phyloP scores from a whole-genome alignment of 257 asterid genomes.

The Solanum peruvianum region DNA sequence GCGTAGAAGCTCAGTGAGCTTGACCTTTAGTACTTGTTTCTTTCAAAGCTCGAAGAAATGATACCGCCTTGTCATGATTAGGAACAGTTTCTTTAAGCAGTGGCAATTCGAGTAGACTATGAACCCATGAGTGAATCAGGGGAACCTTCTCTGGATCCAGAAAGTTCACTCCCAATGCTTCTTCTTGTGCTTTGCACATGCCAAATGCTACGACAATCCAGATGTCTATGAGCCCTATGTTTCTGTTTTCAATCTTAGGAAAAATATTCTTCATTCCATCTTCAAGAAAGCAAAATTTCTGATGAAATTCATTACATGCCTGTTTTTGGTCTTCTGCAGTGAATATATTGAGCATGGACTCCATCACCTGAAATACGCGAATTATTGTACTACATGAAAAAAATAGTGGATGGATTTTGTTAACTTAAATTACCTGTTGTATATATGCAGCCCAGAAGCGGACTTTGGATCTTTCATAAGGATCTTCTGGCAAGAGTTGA shows the following conservation, averaged over 20 bases:
- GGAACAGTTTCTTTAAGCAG: background rate
- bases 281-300: conserved; percentile 12
- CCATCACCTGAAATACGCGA: conserved; percentile 9
- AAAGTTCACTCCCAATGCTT: background rate
- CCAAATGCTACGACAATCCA: background rate
- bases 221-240: background rate
- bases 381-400: background rate
- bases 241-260: background rate
- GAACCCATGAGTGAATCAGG: background rate
- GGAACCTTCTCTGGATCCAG: conserved; percentile 1
- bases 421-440: conserved; percentile 11
- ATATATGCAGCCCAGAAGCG: conserved; percentile 30
- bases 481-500: conserved; percentile 20
- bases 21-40: background rate
- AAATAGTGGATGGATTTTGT: background rate
- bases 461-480: conserved; percentile 16
- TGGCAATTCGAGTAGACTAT: background rate
- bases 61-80: background rate
- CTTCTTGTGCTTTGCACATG: background rate
- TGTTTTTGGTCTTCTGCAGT: background rate
- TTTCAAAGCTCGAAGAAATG: background rate
- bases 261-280: background rate
- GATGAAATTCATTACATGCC: conserved; percentile 5
- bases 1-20: background rate
- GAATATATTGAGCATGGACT: conserved; percentile 2